Conservation (phyloP, 345 rosid species). For the Rhodamnia rubescens region DNA sequence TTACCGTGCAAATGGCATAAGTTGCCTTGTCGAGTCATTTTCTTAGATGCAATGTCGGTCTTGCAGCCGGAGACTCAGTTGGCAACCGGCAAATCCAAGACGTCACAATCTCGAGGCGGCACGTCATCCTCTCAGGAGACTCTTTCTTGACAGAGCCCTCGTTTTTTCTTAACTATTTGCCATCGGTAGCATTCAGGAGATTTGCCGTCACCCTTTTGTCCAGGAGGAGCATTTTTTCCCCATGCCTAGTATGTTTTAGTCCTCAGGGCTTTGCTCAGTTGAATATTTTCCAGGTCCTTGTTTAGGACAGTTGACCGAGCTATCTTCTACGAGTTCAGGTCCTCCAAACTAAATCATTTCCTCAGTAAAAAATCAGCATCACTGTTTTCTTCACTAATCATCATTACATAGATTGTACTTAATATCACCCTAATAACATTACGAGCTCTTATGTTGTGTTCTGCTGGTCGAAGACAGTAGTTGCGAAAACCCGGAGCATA, state of each 20-base stretch:
- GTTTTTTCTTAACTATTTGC: not conserved
- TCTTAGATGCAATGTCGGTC: not conserved
- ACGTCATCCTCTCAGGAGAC: not conserved
- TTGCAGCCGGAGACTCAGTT: constrained; percentile 37
- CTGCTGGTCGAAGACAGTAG: not conserved
- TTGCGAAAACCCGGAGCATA: not conserved
- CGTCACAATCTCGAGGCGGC: constrained; percentile 9
- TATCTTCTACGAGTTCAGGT: not conserved
- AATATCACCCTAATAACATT: not conserved
- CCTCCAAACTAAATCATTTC: not conserved
- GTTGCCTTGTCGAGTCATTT: not conserved
- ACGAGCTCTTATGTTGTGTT: not conserved
- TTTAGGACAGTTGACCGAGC: not conserved
- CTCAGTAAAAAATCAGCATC: not conserved
- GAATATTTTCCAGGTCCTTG: not conserved
- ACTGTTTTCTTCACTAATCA: not conserved
- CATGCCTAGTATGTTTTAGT: not conserved
- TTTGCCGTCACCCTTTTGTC: not conserved
- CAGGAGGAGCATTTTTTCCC: not conserved
- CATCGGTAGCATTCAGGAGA: not conserved
- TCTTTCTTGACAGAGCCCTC: not conserved
- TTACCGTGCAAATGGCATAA: not conserved
- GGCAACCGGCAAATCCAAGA: constrained; percentile 30
- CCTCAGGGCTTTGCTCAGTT: not conserved
- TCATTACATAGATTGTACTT: not conserved